These are phyloP conservation scores for Erigeron philadelphicus DNA, from an alignment of 140 eudicot genomes.

Conservation along the genomic window DNA sequence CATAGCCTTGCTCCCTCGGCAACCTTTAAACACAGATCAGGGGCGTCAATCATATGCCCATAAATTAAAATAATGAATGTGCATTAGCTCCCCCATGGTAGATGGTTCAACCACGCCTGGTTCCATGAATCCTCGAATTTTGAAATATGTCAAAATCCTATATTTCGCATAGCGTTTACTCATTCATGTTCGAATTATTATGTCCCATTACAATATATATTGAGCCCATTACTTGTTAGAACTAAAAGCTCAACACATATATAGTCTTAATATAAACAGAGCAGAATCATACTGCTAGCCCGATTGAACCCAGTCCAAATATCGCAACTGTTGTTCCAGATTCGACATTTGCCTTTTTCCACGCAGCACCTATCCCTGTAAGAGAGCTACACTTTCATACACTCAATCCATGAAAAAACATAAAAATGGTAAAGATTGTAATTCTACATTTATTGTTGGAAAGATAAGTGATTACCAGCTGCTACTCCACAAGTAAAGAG, in stretches of 20 bases:
- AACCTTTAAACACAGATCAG: conserved; percentile 37
- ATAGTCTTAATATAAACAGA: not conserved
- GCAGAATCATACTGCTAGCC: conserved; percentile 57
- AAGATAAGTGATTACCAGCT: conserved; percentile 44
- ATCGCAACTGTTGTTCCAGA: conserved; percentile 73
- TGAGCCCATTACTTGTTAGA: not conserved
- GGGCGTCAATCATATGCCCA: not conserved
- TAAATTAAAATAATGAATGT: not conserved
- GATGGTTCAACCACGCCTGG: too few species aligned
- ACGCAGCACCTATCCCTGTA: conserved; percentile 85
- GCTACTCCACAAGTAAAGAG: conserved; percentile 78
- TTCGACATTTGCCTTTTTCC: conserved; percentile 68
- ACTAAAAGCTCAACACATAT: not conserved
- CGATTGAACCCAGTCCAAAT: conserved; percentile 70
- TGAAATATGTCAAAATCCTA: not conserved
- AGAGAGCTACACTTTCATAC: not conserved
- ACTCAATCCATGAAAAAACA: not conserved
- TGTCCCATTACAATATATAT: not conserved
- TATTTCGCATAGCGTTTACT: not conserved
- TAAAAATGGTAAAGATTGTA: not conserved
- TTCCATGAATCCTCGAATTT: not conserved
- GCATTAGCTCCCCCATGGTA: too few species aligned
- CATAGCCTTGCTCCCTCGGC: conserved; percentile 76
- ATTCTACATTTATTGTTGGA: not conserved
- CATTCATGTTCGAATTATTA: not conserved